Base-by-base conservation (phyloP, 139 green algal genomes). In the Micromonas commoda region DNA sequence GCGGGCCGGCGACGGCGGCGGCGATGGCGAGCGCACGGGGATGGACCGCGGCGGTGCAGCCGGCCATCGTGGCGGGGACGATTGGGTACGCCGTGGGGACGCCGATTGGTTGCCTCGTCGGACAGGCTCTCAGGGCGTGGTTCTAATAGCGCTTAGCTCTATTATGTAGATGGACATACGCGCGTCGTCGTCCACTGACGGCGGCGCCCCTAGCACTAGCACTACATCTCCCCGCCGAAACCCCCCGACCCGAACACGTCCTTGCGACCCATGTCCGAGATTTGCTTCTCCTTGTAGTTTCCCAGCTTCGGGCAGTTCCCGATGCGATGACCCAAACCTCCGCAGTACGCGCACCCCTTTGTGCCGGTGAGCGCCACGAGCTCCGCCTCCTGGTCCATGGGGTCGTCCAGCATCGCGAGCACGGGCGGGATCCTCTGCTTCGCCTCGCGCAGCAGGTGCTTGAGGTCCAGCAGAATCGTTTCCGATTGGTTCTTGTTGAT, bases 301-400 rank as follows among this genome's bases (percentile, higher is more conserved):
- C 45, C 45, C 9, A 57, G 45, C 45, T 57, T 57, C 45, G 45
- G 45, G 45, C 45, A 57, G 45, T 97, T 87, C 13, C 84, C 86
- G 77, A 98, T 93, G n/a, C 95, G 83, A 83, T 99, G 95, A 33
- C 95, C 95, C 78, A 99, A 86, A 32, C 95, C 95, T 45, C 95
- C 94, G 81, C 95, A 99, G 86, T 96, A 98, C 45, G 85, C 85
- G 84, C 95, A 99, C 39, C 95, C 95, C 80, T 91, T 91, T 80
- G 89, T 82, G 52, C 83, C 83, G 6, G 26, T 80, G 3, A 82
- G 37, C 24, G 28, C 37, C 2, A 69, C 71, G 21, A 85, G 64
- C 57, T 81, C 80, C 32, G 86, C 77, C 2, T 54, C 57, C 35
- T 69, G 45, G 53, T 85, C 83, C 71, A 82, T 84, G 0, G 92